Base-by-base conservation (phyloP, 768 basidiomycete species). In the Piloderma croceum region DNA sequence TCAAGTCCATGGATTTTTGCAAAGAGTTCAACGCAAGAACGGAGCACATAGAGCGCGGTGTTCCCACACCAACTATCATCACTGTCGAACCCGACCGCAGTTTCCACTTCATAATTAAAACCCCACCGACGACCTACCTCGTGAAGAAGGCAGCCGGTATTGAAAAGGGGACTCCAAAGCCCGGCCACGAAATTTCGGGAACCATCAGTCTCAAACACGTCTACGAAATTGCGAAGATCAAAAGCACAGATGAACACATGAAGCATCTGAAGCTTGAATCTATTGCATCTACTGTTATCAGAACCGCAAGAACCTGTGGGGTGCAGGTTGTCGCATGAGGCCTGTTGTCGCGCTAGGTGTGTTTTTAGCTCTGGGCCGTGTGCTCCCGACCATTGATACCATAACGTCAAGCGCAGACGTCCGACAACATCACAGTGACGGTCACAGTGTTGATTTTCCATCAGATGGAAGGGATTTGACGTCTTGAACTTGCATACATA, bases 21-120 rank as follows among this genome's bases (percentile, higher is more conserved):
- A 99, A 97, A 63, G 92, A 98, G 61, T 99, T 98, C 70, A 99
- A 99, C 58, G 93, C 94, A n/a, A 82, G 83, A 48, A 97, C 94
- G 15, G 83, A 89, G 23, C 83, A 90, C 59, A 74, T 94, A 25
- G 76, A 81, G 46, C 80, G 83, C 13, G 90, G 90, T 24, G 77
- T 86, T 7, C 94, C 96, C 6, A 77, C 79, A 27, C 94, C 96
- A 7, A 96, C 92, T n/a, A 65, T 84, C 46, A 93, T 99, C 56
- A 88, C 80, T 41, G 84, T 99, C 44, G 83, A 90, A 53, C 89
- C 94, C 40, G 96, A 99, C 71, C 84, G 92, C 46, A 78, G 93
- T 39, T 99, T 99, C 70, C 79, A 84, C 37, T 98, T 99, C 67
- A 58, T 84, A 57, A 89, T 85, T 38, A 93, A 91, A 68, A 84